Percentiles rank a stretch among this genome's conserved stretches.
Evolutionary conservation across 768 basidiomycete species (phyloP).

Genomic region (Rhizopogon salebrosus): DNA sequence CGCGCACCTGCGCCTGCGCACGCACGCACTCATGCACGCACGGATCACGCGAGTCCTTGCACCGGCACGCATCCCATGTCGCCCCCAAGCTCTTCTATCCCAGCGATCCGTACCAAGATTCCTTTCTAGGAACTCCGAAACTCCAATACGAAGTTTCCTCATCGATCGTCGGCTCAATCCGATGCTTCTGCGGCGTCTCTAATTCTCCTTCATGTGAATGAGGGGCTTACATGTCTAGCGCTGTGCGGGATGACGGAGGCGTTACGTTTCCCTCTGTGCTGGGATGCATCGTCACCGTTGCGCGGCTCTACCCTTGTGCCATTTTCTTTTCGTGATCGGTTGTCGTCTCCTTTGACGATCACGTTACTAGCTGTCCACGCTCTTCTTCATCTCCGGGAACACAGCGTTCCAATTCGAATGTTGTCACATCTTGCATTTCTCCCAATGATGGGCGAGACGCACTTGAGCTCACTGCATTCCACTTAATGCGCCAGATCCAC

Average conservation of each 20-base stretch:
- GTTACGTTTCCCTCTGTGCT: neutral
- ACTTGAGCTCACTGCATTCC: neutral
- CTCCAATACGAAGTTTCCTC: neutral
- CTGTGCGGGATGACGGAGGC: neutral
- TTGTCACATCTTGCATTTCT: neutral
- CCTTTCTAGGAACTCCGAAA: neutral
- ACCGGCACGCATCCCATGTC: neutral
- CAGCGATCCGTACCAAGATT: neutral
- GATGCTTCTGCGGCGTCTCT: neutral
- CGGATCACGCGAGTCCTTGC: neutral
- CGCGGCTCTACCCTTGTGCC: neutral
- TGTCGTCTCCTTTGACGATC: neutral
- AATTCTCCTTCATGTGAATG: neutral
- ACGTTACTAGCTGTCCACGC: neutral
- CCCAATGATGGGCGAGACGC: neutral
- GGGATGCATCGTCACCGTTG: neutral
- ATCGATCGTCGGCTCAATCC: neutral
- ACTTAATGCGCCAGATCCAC: neutral
- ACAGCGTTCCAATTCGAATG: neutral
- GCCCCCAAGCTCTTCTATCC: neutral
- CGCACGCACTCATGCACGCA: neutral
- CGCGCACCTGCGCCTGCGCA: neutral
- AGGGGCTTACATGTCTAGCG: neutral
- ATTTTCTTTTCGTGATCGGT: neutral
- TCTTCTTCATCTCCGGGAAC: neutral